Percentiles rank a stretch among this genome's conserved stretches.
Conservation (phyloP, 495 filamentous ascomycete species). For the Tuber umbilicatum region DNA sequence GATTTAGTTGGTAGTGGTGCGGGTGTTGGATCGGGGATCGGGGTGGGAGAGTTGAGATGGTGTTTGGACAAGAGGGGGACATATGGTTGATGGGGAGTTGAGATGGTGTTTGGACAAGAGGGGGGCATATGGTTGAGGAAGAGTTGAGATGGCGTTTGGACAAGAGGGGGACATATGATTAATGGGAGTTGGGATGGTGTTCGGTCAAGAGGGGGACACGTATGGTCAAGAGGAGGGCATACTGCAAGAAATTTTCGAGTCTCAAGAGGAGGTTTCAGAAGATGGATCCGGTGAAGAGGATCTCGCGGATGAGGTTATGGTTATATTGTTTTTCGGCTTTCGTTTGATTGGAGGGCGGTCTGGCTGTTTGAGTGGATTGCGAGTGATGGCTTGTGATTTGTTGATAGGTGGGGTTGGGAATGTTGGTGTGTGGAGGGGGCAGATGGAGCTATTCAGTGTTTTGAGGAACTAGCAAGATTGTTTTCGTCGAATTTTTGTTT, state of each 20-base stretch:
- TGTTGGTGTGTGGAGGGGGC: background rate
- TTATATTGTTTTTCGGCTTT: background rate
- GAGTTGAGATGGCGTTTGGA: background rate
- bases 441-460: background rate
- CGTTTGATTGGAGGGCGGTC: background rate
- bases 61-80: too few species aligned
- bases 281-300: background rate
- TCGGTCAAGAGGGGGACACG: background rate
- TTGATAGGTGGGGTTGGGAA: background rate
- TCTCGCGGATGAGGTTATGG: background rate
- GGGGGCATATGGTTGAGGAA: too few species aligned
- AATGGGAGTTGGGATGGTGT: background rate
- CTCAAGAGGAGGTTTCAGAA: background rate
- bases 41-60: background rate
- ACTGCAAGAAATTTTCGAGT: background rate
- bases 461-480: background rate
- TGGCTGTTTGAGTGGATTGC: background rate
- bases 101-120: too few species aligned
- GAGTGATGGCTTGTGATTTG: background rate
- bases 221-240: background rate
- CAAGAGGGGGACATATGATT: too few species aligned
- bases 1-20: background rate
- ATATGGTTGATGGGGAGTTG: too few species aligned
- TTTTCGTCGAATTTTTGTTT: background rate
- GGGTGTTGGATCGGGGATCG: background rate